A percentile compares a stretch with the other conserved stretches of the same genome.
Evolutionary conservation across 2,329 filamentous ascomycete genomes (phyloP).

Genomic region (Fusarium longipes): DNA sequence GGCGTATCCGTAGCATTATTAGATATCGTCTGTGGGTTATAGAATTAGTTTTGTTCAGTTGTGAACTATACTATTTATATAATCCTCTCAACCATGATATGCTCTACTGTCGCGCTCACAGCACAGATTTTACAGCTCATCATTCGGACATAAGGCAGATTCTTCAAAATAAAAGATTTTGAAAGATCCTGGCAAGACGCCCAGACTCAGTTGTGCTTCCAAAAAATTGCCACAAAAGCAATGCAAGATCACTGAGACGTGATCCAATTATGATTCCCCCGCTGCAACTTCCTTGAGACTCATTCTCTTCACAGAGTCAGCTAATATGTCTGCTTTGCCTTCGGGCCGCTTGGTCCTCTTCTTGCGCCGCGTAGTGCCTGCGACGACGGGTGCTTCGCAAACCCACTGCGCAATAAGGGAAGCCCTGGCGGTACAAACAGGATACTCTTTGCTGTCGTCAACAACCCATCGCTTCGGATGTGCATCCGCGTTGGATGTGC

Average conservation of each 20-base stretch:
- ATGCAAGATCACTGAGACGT: background rate
- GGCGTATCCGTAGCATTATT: slow-evolving; percentile 34
- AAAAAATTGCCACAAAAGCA: background rate
- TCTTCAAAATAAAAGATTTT: background rate
- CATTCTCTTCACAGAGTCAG: slow-evolving; percentile 22
- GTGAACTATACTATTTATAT: slow-evolving; percentile 12
- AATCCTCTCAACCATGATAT: background rate
- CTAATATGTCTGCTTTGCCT: slow-evolving; percentile 14
- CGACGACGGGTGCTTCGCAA: slow-evolving; percentile 62
- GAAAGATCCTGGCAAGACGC: background rate
- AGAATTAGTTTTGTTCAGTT: slow-evolving; percentile 17
- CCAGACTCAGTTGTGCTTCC: background rate
- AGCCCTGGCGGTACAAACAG: slow-evolving; percentile 76
- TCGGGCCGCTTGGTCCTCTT: slow-evolving; percentile 47
- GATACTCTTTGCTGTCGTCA: slow-evolving; percentile 75
- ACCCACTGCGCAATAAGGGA: slow-evolving; percentile 78
- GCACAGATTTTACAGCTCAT: background rate
- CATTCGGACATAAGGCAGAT: background rate
- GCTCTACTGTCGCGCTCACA: background rate
- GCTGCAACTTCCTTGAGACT: slow-evolving; percentile 10
- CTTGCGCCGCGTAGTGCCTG: slow-evolving; percentile 54
- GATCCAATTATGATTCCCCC: background rate
- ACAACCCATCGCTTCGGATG: slow-evolving; percentile 68
- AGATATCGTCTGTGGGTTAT: slow-evolving; percentile 25
- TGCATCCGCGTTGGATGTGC: background rate